Conservation (phyloP, 1,284 basidiomycete species). For the Coniophora puteana region DNA sequence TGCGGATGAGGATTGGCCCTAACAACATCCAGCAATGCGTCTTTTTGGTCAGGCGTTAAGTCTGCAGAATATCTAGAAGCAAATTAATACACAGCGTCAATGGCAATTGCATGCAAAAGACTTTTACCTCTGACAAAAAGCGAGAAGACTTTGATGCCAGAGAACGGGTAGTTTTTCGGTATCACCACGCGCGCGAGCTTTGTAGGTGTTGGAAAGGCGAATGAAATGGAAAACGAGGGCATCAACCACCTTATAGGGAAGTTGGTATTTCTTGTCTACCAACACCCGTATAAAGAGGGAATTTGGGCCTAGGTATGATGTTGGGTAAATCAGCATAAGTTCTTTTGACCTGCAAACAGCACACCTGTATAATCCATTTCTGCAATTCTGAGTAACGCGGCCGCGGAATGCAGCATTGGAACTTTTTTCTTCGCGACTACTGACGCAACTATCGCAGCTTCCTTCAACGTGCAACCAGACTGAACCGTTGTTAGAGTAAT, state of each 20-base stretch:
- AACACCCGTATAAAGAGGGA: slow-evolving; percentile 97
- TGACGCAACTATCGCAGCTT: slow-evolving; percentile 93
- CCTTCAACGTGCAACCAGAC: slow-evolving; percentile 84
- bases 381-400: slow-evolving; percentile 89
- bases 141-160: slow-evolving; percentile 97
- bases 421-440: slow-evolving; percentile 91
- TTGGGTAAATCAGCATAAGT: background rate
- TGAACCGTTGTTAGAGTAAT: slow-evolving; percentile 3
- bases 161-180: slow-evolving; percentile 86
- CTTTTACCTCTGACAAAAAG: slow-evolving; percentile 88
- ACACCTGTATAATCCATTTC: slow-evolving; percentile 94
- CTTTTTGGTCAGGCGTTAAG: slow-evolving; percentile 96
- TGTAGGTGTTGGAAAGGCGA: slow-evolving; percentile 88
- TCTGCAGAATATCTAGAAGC: slow-evolving; percentile 86
- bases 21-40: slow-evolving; percentile 92
- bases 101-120: slow-evolving; percentile 4
- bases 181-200: slow-evolving; percentile 60
- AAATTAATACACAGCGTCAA: slow-evolving; percentile 3
- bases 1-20: slow-evolving; percentile 85
- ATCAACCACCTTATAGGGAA: slow-evolving; percentile 98
- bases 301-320: slow-evolving; percentile 72
- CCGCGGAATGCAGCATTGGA: slow-evolving; percentile 94
- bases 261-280: slow-evolving; percentile 96
- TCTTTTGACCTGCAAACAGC: slow-evolving; percentile 13
- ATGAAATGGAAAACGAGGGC: slow-evolving; percentile 98